A percentile compares a stretch with the other conserved stretches of the same genome.
Evolutionary conservation across 2,329 filamentous ascomycete genomes (phyloP).

Genomic region (Penicillium sclerotigenum): DNA sequence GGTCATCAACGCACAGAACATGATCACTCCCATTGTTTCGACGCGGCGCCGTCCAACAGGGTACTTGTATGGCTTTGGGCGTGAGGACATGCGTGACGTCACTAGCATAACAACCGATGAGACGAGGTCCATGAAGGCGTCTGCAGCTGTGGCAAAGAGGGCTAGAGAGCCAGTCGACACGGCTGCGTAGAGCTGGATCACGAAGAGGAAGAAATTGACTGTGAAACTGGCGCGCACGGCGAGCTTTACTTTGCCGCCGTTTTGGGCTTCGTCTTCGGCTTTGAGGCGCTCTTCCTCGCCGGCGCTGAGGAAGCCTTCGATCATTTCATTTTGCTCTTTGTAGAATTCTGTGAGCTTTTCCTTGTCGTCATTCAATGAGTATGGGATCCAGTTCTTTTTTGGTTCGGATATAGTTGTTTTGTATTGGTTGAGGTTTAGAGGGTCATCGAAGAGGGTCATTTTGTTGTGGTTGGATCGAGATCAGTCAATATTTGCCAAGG

Average conservation of each 20-base stretch:
- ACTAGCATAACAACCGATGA: constrained; percentile 12
- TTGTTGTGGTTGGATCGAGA: not conserved
- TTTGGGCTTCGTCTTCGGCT: constrained; percentile 7
- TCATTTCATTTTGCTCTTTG: constrained; percentile 12
- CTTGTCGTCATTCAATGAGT: not conserved
- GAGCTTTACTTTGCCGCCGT: constrained; percentile 10
- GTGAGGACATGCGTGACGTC: constrained; percentile 9
- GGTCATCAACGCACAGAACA: constrained; percentile 10
- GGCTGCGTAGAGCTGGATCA: constrained; percentile 12
- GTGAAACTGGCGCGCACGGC: constrained; percentile 10
- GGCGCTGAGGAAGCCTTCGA: constrained; percentile 7
- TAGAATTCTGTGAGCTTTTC: constrained; percentile 10
- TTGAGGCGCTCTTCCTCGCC: constrained; percentile 10
- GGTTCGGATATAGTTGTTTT: constrained; percentile 2
- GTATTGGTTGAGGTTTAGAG: constrained; percentile 3
- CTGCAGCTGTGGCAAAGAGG: constrained; percentile 9
- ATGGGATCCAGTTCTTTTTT: not conserved
- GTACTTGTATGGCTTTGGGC: constrained; percentile 14
- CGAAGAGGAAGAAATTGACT: constrained; percentile 12
- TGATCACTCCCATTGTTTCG: constrained; percentile 11
- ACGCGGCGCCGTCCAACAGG: constrained; percentile 10
- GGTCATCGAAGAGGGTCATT: constrained; percentile 1
- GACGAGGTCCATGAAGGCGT: constrained; percentile 13
- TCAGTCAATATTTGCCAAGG: not conserved
- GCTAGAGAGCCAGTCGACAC: constrained; percentile 5